phyloP scores from a whole-genome alignment of 2,329 filamentous ascomycete genomes.

The Chaetoscypha palmicola region DNA sequence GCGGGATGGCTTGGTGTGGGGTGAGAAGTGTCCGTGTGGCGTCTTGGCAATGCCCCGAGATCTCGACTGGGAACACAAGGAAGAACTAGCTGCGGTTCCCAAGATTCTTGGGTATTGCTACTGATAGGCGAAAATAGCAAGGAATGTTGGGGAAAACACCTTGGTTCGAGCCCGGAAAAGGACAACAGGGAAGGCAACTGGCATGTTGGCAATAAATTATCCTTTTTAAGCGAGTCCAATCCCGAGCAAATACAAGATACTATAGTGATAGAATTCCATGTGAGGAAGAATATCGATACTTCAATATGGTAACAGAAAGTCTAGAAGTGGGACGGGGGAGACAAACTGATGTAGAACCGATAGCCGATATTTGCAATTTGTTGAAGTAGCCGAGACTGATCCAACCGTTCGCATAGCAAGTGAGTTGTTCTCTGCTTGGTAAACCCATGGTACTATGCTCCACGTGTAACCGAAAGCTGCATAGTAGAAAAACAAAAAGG shows the following conservation, averaged over 20 bases:
- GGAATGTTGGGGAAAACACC: background rate
- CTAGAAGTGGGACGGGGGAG: no score
- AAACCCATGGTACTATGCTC: constrained; percentile 6
- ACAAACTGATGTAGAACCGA: constrained; percentile 40
- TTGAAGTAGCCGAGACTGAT: constrained; percentile 2
- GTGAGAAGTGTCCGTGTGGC: background rate
- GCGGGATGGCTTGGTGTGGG: background rate
- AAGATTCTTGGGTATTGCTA: no score
- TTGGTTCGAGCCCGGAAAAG: background rate
- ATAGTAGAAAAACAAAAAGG: constrained; percentile 41
- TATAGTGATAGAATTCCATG: no score
- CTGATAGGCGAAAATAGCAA: no score
- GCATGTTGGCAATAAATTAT: background rate
- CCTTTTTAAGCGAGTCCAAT: background rate
- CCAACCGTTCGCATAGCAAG: background rate
- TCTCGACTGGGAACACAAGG: no score
- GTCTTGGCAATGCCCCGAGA: no score
- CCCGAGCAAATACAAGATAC: no score
- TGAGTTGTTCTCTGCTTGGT: constrained; percentile 2
- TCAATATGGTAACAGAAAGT: no score
- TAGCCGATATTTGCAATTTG: constrained; percentile 26
- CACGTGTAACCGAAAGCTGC: constrained; percentile 42
- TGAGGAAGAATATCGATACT: no score
- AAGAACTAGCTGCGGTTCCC: no score
- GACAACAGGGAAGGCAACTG: background rate